Percentiles rank a stretch among this genome's conserved stretches.
Evolutionary conservation across 2,329 filamentous ascomycete species (phyloP).

Genomic region (Ophiostoma quercus): DNA sequence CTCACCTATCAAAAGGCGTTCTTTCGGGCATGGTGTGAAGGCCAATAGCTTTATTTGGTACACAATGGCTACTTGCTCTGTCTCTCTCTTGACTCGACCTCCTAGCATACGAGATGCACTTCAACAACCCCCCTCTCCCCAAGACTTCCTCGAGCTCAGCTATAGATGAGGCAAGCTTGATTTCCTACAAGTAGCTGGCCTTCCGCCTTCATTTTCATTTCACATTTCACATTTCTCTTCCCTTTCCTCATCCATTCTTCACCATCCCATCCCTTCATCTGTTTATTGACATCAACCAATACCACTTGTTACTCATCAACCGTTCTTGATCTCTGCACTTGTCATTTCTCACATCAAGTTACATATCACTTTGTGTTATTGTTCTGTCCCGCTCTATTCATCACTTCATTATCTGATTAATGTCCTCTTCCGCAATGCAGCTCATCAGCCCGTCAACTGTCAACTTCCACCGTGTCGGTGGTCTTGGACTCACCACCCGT

Average conservation of each 20-base stretch:
- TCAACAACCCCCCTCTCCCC: not conserved
- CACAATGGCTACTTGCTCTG: not conserved
- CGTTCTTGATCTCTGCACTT: not conserved
- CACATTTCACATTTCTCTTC: not conserved
- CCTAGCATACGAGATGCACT: not conserved
- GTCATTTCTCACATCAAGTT: not conserved
- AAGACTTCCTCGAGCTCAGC: not conserved
- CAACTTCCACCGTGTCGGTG: slow-evolving; percentile 27
- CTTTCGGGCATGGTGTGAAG: not conserved
- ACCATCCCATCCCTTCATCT: not conserved
- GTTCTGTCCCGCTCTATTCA: not conserved
- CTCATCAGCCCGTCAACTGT: slow-evolving; percentile 11
- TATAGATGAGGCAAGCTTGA: not conserved
- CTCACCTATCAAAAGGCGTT: not conserved
- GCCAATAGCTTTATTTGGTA: not conserved
- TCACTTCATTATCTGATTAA: not conserved
- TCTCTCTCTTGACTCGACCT: not conserved
- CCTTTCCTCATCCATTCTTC: not conserved
- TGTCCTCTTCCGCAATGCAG: slow-evolving; percentile 21
- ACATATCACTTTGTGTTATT: not conserved
- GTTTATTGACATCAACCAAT: not conserved
- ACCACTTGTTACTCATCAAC: not conserved
- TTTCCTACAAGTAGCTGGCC: slow-evolving; percentile 6
- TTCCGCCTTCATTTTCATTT: not conserved
- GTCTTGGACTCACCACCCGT: slow-evolving; percentile 25